These are phyloP conservation scores for Exophiala sideris DNA, from an alignment of 2,329 filamentous ascomycete species.

Conservation along the genomic window DNA sequence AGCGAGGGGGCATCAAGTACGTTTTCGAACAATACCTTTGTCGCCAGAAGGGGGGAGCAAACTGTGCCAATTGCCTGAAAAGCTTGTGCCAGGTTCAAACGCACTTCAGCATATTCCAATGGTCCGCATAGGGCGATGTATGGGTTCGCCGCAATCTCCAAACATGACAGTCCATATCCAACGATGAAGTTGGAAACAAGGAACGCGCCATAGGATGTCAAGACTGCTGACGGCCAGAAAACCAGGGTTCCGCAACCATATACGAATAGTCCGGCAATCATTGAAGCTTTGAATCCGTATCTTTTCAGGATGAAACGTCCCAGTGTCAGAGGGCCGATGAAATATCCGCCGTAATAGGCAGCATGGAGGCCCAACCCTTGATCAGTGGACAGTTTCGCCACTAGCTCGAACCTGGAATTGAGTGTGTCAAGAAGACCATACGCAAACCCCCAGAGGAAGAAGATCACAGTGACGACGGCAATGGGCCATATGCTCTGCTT, in stretches of 20 bases:
- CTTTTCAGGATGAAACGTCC: constrained; percentile 54
- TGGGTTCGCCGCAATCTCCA: constrained; percentile 60
- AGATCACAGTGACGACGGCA: constrained; percentile 70
- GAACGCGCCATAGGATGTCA: constrained; percentile 60
- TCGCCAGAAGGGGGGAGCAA: constrained; percentile 57
- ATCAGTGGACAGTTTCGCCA: constrained; percentile 47
- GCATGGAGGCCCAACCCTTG: constrained; percentile 55
- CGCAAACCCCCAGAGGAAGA: constrained; percentile 86
- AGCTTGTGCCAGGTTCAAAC: constrained; percentile 59
- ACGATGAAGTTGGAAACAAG: constrained; percentile 62
- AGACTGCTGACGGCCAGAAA: constrained; percentile 63
- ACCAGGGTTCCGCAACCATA: constrained; percentile 61
- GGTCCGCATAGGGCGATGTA: constrained; percentile 63
- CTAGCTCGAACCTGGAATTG: constrained; percentile 60
- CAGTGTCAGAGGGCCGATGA: constrained; percentile 54
- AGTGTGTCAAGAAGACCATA: constrained; percentile 83
- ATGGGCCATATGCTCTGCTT: constrained; percentile 57
- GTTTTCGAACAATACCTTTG: constrained; percentile 56
- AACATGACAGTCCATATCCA: constrained; percentile 56
- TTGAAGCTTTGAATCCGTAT: constrained; percentile 62
- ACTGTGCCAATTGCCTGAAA: constrained; percentile 61
- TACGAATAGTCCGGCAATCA: constrained; percentile 58
- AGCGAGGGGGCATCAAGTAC: constrained; percentile 49
- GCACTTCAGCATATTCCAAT: constrained; percentile 57
- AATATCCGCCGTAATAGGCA: constrained; percentile 59